Evolutionary conservation across 495 filamentous ascomycete genomes (phyloP).

Genomic region (Tuber umbilicatum): DNA sequence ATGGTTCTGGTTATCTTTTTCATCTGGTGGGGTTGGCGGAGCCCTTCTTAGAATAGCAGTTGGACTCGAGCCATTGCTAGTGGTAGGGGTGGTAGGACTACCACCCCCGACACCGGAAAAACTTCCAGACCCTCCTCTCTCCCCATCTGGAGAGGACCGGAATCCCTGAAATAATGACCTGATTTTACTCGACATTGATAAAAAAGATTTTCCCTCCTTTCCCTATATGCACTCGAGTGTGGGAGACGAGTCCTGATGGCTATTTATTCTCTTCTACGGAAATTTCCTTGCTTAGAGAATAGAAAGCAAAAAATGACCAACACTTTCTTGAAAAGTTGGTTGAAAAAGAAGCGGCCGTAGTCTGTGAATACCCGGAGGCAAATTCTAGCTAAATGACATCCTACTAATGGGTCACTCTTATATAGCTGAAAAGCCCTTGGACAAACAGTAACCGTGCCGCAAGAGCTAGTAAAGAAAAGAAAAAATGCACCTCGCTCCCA

Average conservation of each 20-base stretch:
- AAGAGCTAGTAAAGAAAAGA: constrained; percentile 2
- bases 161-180: constrained; percentile 28
- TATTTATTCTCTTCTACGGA: not conserved
- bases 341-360: not conserved
- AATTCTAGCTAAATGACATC: not conserved
- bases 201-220: constrained; percentile 6
- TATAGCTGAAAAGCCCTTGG: not conserved
- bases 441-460: not conserved
- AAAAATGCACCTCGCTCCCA: not conserved
- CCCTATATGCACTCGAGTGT: not conserved
- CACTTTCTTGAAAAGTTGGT: not conserved
- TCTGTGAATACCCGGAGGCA: not conserved
- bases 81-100: not conserved
- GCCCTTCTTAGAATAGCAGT: constrained; percentile 6
- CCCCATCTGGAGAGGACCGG: constrained; percentile 17
- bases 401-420: not conserved
- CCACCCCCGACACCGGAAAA: constrained; percentile 18
- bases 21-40: constrained; percentile 34
- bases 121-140: constrained; percentile 8
- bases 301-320: not conserved
- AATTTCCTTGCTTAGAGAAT: not conserved
- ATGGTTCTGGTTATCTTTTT: constrained; percentile 31
- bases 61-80: constrained; percentile 18
- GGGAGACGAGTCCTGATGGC: not conserved
- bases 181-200: constrained; percentile 31